phyloP scores from a whole-genome alignment of 129 eudicot genomes.

The Tagetes patula region DNA sequence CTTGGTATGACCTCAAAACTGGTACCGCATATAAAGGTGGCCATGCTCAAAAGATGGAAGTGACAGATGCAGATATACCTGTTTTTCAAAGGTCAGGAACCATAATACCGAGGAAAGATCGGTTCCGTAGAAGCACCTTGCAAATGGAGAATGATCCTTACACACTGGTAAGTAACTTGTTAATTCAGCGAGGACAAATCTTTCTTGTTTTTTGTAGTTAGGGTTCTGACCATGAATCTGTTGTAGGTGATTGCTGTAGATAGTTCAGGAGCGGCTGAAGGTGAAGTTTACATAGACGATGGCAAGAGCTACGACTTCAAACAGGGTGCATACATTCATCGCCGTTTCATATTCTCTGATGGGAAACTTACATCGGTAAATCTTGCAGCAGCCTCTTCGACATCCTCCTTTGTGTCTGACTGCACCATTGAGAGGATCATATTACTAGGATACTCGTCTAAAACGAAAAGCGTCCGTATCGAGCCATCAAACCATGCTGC shows the following conservation, averaged over 20 bases:
- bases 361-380: constrained; percentile 75
- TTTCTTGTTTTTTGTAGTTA: no score
- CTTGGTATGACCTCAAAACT: constrained; percentile 80
- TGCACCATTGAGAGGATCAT: constrained; percentile 85
- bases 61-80: constrained; percentile 72
- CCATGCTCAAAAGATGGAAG: constrained; percentile 56
- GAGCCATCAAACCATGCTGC: constrained; percentile 60
- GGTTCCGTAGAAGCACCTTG: constrained; percentile 80
- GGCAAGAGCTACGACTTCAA: constrained; percentile 92
- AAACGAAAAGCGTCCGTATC: constrained; percentile 55
- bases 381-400: constrained; percentile 35
- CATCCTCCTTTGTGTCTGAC: constrained; percentile 42
- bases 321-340: constrained; percentile 79
- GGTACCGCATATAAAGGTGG: constrained; percentile 82
- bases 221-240: not conserved
- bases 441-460: constrained; percentile 57
- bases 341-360: constrained; percentile 59
- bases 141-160: constrained; percentile 98
- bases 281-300: constrained; percentile 82
- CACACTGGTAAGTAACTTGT: constrained; percentile 61
- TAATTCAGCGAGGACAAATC: no score
- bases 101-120: constrained; percentile 89
- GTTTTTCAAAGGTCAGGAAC: constrained; percentile 91
- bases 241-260: constrained; percentile 83
- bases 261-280: constrained; percentile 83